Evolutionary conservation across 2,329 filamentous ascomycete genomes (phyloP).

Genomic region (Pseudogymnoascus sp.): DNA sequence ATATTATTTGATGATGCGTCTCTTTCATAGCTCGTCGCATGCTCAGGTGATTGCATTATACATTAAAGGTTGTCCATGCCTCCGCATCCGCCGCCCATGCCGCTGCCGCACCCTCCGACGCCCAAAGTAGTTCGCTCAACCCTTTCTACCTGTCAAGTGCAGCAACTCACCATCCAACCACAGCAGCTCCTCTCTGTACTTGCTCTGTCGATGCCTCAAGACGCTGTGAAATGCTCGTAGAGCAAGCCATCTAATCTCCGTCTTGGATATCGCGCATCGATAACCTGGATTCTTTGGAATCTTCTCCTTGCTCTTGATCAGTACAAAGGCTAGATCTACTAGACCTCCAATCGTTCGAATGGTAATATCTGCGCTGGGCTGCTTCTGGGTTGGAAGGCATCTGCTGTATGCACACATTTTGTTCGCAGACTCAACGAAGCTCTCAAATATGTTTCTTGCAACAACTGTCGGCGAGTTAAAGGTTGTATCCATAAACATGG

Average conservation of each 20-base stretch:
- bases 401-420: constrained; percentile 59
- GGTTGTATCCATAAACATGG: constrained; percentile 72
- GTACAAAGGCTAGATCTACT: constrained; percentile 19
- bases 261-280: neutral
- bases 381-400: constrained; percentile 48
- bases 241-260: constrained; percentile 37
- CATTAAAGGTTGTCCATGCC: too few relatives aligned
- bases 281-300: neutral
- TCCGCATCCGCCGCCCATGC: too few relatives aligned
- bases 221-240: constrained; percentile 62
- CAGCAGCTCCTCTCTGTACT: constrained; percentile 52
- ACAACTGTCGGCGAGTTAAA: constrained; percentile 67
- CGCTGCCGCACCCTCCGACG: too few relatives aligned
- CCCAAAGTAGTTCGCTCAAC: too few relatives aligned
- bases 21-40: too few relatives aligned
- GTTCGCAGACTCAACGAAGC: constrained; percentile 68
- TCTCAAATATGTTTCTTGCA: constrained; percentile 64
- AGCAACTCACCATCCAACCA: constrained; percentile 54
- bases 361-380: constrained; percentile 52
- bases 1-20: too few relatives aligned
- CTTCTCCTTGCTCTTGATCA: constrained; percentile 22
- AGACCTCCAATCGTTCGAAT: constrained; percentile 27
- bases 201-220: constrained; percentile 62
- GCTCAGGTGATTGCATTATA: too few relatives aligned
- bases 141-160: neutral